phyloP scores from a whole-genome alignment of 2,329 filamentous ascomycete genomes.

The Didymosphaeria variabile region DNA sequence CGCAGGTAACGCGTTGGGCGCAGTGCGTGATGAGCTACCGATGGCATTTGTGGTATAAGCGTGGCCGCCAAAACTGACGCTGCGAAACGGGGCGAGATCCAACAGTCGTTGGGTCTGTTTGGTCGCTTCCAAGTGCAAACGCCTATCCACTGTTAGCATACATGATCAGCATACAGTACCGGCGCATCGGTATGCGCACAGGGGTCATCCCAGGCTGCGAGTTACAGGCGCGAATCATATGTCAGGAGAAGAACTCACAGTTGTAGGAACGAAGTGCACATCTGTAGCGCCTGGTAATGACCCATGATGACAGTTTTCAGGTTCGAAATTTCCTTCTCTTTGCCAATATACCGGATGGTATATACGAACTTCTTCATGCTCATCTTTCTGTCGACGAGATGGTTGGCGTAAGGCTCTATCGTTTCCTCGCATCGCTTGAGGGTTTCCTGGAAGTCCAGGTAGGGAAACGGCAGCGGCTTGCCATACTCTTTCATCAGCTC shows the following conservation, averaged over 20 bases:
- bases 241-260: conserved; percentile 27
- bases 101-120: conserved; percentile 30
- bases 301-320: conserved; percentile 39
- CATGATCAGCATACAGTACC: neutral
- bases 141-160: conserved; percentile 29
- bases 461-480: conserved; percentile 41
- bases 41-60: conserved; percentile 36
- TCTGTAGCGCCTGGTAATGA: conserved; percentile 42
- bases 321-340: conserved; percentile 44
- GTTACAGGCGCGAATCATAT: neutral
- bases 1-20: conserved; percentile 31
- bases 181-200: neutral
- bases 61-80: conserved; percentile 37
- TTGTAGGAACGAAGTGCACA: conserved; percentile 44
- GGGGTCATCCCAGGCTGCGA: neutral
- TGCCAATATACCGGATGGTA: conserved; percentile 44
- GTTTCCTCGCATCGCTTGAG: conserved; percentile 40
- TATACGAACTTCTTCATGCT: conserved; percentile 40
- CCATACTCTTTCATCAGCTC: conserved; percentile 45
- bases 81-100: conserved; percentile 33
- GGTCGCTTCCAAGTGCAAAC: conserved; percentile 39
- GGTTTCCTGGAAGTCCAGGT: conserved; percentile 41
- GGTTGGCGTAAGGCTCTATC: conserved; percentile 39
- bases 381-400: conserved; percentile 45
- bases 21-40: conserved; percentile 24